Conservation (phyloP, 192 early-diverging fungal species). For the Rhizoclosmatium globosum region DNA sequence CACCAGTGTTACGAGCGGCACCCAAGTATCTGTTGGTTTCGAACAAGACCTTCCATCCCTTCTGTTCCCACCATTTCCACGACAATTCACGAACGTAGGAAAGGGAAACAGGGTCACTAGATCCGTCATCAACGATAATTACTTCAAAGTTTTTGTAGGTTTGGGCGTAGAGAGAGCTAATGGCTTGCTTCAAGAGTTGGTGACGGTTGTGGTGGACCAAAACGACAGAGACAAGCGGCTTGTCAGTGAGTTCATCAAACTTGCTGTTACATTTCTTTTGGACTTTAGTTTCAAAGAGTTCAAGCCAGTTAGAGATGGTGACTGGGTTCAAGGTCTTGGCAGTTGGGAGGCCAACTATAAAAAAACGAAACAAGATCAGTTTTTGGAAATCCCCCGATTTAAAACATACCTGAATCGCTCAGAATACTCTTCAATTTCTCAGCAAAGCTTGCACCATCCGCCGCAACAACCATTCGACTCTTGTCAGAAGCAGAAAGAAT, state of each 20-base stretch:
- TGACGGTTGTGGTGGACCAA: conserved; percentile 52
- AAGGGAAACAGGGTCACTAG: conserved; percentile 40
- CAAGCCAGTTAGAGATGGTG: conserved; percentile 23
- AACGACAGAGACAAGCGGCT: conserved; percentile 50
- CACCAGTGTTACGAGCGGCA: conserved; percentile 52
- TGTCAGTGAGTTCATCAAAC: conserved; percentile 31
- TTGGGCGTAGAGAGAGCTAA: conserved; percentile 44
- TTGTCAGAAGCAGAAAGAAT: conserved; percentile 35
- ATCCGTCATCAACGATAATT: conserved; percentile 53
- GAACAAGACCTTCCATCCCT: conserved; percentile 49
- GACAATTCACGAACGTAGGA: conserved; percentile 45
- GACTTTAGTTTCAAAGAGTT: background rate
- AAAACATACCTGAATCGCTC: conserved; percentile 8
- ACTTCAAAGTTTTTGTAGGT: conserved; percentile 53
- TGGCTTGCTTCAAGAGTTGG: conserved; percentile 49
- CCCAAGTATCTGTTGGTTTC: conserved; percentile 55
- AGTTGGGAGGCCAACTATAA: background rate
- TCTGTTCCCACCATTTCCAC: conserved; percentile 50
- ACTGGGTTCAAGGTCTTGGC: background rate
- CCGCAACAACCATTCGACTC: conserved; percentile 5
- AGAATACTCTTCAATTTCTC: conserved; percentile 21
- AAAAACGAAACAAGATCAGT: background rate
- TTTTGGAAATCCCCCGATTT: background rate
- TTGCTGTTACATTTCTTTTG: conserved; percentile 11
- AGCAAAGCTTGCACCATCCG: conserved; percentile 16